Base-by-base conservation (phyloP, 441 rosid species). In the Viola pubescens region DNA sequence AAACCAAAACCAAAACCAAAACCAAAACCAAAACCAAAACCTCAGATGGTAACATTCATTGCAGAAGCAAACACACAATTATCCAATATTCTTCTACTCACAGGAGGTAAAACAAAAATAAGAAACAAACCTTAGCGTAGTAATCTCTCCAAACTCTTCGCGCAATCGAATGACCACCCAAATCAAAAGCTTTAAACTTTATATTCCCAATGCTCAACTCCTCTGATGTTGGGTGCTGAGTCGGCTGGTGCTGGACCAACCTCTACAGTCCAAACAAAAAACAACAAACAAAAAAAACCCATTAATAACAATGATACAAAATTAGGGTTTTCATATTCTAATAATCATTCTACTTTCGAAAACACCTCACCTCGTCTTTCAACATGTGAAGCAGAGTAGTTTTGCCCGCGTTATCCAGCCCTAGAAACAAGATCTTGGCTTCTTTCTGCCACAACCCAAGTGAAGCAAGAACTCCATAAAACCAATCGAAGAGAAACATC, bases 101-200 rank as follows among this genome's bases (percentile, higher is more conserved):
- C 12, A 37, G 39, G 8, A 45, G n/a, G 43, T 13, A 10, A n/a
- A 39, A n/a, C 14, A 44, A 48, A 10, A 41, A 10, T 46, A 47
- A 60, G 41, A 55, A 53, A 75, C 81, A 50, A 56, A 85, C 95
- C 89, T 87, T 82, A 14, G 89, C 91, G 49, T 82, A 84, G 71
- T 87, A 84, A 72, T 87, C 95, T 70, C 85, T 87, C 95, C 95
- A 87, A 37, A 87, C 95, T 48, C 95, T 69, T 8, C 95, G 77
- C 43, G 91, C 95, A 68, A 87, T 87, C 79, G 82, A 89, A 74
- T 87, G 95, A 38, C 95, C 95, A 11, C 91, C 95, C 76, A 87
- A 79, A 70, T 88, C 94, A 79, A 88, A 86, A 42, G 96, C 94
- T 71, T 84, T 88, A 65, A 88, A 88, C 78, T 84, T 86, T 69